These are phyloP conservation scores for Solanum lycopersicoides DNA, from an alignment of 257 asterid species.

Conservation along the genomic window DNA sequence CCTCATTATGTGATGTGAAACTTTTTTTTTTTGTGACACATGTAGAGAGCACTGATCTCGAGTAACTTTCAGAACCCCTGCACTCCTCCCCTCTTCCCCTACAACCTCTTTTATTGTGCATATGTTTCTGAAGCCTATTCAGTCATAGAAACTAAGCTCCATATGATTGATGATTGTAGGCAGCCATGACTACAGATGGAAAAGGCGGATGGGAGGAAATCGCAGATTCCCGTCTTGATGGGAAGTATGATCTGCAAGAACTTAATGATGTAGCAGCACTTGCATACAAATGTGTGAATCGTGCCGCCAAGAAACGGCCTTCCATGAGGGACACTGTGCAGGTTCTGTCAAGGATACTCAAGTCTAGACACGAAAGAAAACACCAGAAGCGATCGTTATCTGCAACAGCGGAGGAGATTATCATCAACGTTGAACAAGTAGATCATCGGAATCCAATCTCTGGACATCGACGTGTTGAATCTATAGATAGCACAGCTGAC, in stretches of 20 bases:
- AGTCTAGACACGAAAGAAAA: constrained; percentile 31
- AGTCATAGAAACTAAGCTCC: background rate
- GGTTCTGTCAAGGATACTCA: constrained; percentile 54
- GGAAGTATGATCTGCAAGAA: constrained; percentile 53
- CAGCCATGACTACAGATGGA: constrained; percentile 88
- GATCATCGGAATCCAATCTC: constrained; percentile 25
- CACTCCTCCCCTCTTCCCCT: background rate
- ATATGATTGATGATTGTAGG: constrained; percentile 28
- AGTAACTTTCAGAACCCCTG: background rate
- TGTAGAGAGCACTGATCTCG: background rate
- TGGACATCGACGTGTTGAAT: constrained; percentile 50
- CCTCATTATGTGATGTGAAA: background rate
- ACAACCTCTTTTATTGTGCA: background rate
- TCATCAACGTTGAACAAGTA: constrained; percentile 34
- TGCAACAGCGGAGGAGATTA: constrained; percentile 36
- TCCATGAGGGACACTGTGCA: constrained; percentile 82
- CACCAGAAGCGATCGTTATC: constrained; percentile 27
- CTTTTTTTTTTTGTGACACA: background rate
- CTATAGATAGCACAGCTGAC: constrained; percentile 58
- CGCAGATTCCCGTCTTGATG: constrained; percentile 71
- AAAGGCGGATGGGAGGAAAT: constrained; percentile 94
- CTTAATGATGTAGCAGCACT: constrained; percentile 65
- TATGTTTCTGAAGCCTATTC: background rate
- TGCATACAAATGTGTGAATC: constrained; percentile 71
- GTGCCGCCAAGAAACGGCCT: constrained; percentile 55